These are phyloP conservation scores for Bromus sterilis DNA, from an alignment of 176 grass and related monocot species.

Conservation along the genomic window DNA sequence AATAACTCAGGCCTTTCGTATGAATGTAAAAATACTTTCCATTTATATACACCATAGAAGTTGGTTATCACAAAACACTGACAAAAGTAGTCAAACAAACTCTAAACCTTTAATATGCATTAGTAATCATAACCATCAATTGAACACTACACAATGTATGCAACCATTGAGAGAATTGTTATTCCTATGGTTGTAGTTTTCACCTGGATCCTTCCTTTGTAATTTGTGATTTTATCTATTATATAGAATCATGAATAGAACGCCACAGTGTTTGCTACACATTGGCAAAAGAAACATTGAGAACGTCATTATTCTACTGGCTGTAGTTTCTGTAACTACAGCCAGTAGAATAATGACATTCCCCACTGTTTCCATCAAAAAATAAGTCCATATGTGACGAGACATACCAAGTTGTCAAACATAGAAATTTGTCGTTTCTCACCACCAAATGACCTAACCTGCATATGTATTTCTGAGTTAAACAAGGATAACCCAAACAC, in stretches of 20 bases:
- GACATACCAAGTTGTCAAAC: conserved; percentile 73
- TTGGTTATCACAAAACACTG: not conserved
- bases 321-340: not conserved
- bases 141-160: too few relatives aligned
- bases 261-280: not conserved
- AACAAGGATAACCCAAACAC: conserved; percentile 21
- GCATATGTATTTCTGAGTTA: conserved; percentile 17
- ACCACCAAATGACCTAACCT: conserved; percentile 95
- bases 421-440: conserved; percentile 89
- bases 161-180: too few relatives aligned
- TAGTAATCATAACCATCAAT: too few relatives aligned
- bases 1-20: too few relatives aligned
- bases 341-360: not conserved
- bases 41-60: not conserved
- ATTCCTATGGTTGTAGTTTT: not conserved
- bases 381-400: not conserved
- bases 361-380: not conserved
- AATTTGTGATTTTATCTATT: not conserved
- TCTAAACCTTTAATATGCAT: too few relatives aligned
- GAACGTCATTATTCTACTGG: not conserved
- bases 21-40: not conserved
- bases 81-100: not conserved
- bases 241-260: not conserved
- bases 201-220: not conserved
- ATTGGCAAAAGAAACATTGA: not conserved